Evolutionary conservation across 2,329 filamentous ascomycete genomes (phyloP).

Genomic region (Fusarium tupiense): DNA sequence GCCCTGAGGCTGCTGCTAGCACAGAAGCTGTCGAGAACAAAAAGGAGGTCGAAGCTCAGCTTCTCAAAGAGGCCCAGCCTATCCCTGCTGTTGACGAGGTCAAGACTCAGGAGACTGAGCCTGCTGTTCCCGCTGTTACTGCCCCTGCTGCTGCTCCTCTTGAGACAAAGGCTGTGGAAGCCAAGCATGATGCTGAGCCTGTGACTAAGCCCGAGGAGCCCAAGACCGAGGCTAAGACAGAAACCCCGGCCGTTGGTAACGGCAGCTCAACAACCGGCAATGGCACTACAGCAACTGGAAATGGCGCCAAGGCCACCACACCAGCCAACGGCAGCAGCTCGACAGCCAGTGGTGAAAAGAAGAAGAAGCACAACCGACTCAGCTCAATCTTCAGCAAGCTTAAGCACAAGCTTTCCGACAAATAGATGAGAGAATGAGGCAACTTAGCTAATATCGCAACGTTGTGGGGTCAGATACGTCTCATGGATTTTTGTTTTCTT

Average conservation of each 20-base stretch:
- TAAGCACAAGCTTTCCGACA: slow-evolving; percentile 57
- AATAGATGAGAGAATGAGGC: slow-evolving; percentile 38
- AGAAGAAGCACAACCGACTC: slow-evolving; percentile 75
- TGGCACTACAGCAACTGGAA: slow-evolving; percentile 25
- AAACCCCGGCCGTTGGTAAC: slow-evolving; percentile 34
- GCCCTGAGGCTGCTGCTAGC: slow-evolving; percentile 77
- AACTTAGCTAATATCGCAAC: slow-evolving; percentile 41
- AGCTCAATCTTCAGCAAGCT: slow-evolving; percentile 71
- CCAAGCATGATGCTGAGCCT: slow-evolving; percentile 1
- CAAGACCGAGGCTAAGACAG: slow-evolving; percentile 23
- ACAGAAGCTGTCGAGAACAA: slow-evolving; percentile 78
- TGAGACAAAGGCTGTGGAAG: slow-evolving; percentile 24
- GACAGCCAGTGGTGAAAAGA: slow-evolving; percentile 59
- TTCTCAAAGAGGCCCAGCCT: slow-evolving; percentile 70
- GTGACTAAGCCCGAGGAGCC: slow-evolving; percentile 5
- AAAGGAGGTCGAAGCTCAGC: slow-evolving; percentile 76
- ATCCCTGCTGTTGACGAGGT: slow-evolving; percentile 62
- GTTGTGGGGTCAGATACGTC: slow-evolving; percentile 39
- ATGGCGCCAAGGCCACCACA: slow-evolving; percentile 35
- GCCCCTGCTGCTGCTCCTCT: slow-evolving; percentile 14
- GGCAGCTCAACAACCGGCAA: slow-evolving; percentile 31
- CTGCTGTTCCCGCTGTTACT: background rate
- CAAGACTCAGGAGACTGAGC: slow-evolving; percentile 60
- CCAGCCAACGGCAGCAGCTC: slow-evolving; percentile 28
- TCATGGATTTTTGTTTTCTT: slow-evolving; percentile 42